phyloP scores from a whole-genome alignment of 176 grass and related monocot species.

The Microstegium vimineum region DNA sequence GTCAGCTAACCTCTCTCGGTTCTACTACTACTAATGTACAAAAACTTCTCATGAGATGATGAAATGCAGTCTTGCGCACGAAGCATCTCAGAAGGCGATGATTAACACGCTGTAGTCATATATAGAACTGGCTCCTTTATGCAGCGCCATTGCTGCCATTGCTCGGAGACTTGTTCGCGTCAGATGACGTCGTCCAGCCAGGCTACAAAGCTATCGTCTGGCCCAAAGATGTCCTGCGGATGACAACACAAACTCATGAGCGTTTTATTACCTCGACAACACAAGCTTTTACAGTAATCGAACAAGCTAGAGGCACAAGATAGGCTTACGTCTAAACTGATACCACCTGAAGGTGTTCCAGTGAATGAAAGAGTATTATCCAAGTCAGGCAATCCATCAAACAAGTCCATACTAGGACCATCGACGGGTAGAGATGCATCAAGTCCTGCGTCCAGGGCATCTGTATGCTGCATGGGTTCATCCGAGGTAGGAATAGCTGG shows the following conservation, averaged over 20 bases:
- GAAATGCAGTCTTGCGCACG: background rate
- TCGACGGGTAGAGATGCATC: background rate
- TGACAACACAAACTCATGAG: background rate
- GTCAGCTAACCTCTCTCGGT: background rate
- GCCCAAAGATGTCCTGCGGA: slow-evolving; percentile 45
- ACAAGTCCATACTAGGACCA: background rate
- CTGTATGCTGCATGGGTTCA: background rate
- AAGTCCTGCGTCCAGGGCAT: background rate
- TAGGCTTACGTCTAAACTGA: slow-evolving; percentile 46
- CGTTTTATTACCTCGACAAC: background rate
- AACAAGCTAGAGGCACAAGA: background rate
- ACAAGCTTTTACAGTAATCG: background rate
- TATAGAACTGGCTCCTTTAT: background rate
- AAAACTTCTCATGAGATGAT: background rate
- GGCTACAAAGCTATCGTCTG: slow-evolving; percentile 37
- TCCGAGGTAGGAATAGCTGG: slow-evolving; percentile 14
- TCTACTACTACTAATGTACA: slow-evolving; percentile 12
- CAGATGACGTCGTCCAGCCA: slow-evolving; percentile 12
- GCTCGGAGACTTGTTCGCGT: background rate
- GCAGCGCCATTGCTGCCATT: background rate
- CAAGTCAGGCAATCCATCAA: background rate
- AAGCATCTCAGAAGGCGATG: background rate
- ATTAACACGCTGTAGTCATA: background rate
- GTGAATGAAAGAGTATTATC: background rate
- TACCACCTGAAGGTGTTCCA: slow-evolving; percentile 32